A percentile compares a stretch with the other conserved stretches of the same genome.
phyloP scores from a whole-genome alignment of 371 early-diverging fungal genomes.

The Dichotomocladium elegans region DNA sequence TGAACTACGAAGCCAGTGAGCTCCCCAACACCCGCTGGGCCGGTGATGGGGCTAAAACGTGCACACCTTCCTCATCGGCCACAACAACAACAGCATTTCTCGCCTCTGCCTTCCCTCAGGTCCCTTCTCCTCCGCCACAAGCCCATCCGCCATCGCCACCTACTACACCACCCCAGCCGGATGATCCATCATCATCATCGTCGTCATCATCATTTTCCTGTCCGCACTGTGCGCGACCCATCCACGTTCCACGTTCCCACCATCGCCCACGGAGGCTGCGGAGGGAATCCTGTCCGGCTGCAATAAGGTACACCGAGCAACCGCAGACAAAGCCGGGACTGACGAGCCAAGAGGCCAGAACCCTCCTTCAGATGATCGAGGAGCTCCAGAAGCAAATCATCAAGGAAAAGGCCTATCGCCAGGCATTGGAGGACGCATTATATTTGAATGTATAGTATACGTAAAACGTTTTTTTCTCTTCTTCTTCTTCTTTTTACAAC shows the following conservation, averaged over 20 bases:
- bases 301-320: not conserved
- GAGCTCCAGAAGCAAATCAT: not conserved
- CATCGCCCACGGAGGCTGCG: not conserved
- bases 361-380: not conserved
- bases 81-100: not conserved
- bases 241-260: not conserved
- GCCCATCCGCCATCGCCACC: not conserved
- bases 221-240: not conserved
- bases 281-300: slow-evolving; percentile 4
- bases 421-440: not conserved
- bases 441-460: not conserved
- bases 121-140: slow-evolving; percentile 1
- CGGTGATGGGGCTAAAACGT: not conserved
- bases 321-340: not conserved
- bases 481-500: not conserved
- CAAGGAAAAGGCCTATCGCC: not conserved
- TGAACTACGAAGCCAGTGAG: not conserved
- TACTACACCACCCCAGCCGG: not conserved
- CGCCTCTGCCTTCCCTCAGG: not conserved
- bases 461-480: not conserved
- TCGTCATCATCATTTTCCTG: not conserved
- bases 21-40: not conserved
- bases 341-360: slow-evolving; percentile 4
- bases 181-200: not conserved
- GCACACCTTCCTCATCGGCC: not conserved